These are phyloP conservation scores for Solanum rostratum DNA, from an alignment of 257 asterid genomes.

Conservation along the genomic window DNA sequence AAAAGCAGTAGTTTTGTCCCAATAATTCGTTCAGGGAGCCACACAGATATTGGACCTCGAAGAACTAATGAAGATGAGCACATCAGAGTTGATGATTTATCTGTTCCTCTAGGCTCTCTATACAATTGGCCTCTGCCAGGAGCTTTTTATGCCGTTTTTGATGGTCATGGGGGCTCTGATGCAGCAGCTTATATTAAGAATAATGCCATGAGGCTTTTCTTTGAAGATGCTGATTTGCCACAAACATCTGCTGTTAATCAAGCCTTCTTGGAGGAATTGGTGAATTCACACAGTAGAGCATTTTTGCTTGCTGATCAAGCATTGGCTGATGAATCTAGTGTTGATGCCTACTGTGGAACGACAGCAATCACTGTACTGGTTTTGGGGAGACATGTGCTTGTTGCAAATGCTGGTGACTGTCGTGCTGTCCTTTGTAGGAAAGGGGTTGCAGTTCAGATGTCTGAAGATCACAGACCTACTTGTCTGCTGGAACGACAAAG, in stretches of 20 bases:
- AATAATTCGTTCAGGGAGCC: conserved; percentile 69
- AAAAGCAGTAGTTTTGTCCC: conserved; percentile 29
- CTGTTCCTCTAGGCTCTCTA: conserved; percentile 43
- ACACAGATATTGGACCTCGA: conserved; percentile 78
- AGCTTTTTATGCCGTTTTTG: conserved; percentile 81
- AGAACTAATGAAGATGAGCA: conserved; percentile 75
- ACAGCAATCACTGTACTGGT: conserved; percentile 81
- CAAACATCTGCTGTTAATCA: conserved; percentile 42
- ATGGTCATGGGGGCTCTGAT: conserved; percentile 89
- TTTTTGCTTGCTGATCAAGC: conserved; percentile 68
- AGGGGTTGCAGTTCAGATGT: conserved; percentile 75
- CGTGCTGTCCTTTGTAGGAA: conserved; percentile 85
- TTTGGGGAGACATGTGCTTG: conserved; percentile 53
- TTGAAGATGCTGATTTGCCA: conserved; percentile 63
- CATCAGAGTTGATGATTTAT: conserved; percentile 61
- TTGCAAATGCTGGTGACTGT: conserved; percentile 93
- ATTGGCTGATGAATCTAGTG: conserved; percentile 47
- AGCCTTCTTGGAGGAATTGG: conserved; percentile 46
- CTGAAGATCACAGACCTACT: conserved; percentile 85
- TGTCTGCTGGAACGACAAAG: conserved; percentile 49
- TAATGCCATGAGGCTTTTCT: conserved; percentile 53
- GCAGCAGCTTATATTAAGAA: conserved; percentile 68
- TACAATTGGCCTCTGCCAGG: conserved; percentile 57
- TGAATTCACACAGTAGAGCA: conserved; percentile 39
- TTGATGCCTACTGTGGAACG: conserved; percentile 72